Percentiles rank a stretch among this genome's conserved stretches.
phyloP scores from a whole-genome alignment of 2,329 filamentous ascomycete species.

The Calonectria honghensis region DNA sequence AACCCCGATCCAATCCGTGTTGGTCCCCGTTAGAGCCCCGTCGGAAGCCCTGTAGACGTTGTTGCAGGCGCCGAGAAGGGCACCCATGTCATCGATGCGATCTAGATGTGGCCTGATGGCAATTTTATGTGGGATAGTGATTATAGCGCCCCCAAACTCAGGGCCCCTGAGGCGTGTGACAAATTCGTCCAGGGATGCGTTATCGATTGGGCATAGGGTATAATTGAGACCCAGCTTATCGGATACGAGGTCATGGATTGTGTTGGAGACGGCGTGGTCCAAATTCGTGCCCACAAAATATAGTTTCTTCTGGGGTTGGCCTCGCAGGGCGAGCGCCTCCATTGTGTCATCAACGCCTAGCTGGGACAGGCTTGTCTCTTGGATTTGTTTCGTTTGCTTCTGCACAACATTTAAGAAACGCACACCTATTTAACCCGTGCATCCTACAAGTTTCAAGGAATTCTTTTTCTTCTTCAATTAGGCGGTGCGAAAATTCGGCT shows the following conservation, averaged over 20 bases:
- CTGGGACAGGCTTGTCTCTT: background rate
- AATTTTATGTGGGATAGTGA: conserved; percentile 8
- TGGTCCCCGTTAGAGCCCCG: background rate
- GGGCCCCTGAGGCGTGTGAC: background rate
- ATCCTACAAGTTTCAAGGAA: background rate
- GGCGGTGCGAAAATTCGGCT: background rate
- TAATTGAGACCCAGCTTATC: background rate
- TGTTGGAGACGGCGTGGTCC: background rate
- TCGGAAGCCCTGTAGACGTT: background rate
- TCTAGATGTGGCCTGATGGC: background rate
- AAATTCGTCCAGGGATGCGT: background rate
- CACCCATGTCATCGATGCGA: background rate
- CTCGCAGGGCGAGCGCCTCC: too few relatives aligned
- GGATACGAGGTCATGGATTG: background rate
- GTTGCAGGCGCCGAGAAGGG: background rate
- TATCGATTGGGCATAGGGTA: background rate
- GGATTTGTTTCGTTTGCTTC: background rate
- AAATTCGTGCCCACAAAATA: background rate
- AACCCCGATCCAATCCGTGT: conserved; percentile 7
- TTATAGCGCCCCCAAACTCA: background rate
- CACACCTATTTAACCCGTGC: background rate
- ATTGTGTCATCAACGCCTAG: background rate
- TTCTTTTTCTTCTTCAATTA: background rate
- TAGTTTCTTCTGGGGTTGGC: background rate
- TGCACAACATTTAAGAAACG: background rate